A percentile compares a stretch with the other conserved stretches of the same genome.
Evolutionary conservation across 2,329 filamentous ascomycete species (phyloP).

Genomic region (Dactylellina leptospora): DNA sequence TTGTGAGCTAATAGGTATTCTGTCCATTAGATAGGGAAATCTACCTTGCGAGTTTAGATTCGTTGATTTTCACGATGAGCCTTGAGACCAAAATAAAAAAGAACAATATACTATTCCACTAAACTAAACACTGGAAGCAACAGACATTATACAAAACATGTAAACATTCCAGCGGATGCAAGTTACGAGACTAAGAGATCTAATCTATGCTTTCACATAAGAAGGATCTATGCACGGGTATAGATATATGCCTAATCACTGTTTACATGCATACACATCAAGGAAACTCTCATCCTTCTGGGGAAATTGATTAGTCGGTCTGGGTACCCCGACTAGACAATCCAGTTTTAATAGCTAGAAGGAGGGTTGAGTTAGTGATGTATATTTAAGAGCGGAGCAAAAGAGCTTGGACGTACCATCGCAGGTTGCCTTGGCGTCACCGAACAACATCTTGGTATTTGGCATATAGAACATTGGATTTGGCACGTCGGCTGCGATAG

Average conservation of each 20-base stretch:
- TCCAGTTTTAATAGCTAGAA: constrained; percentile 46
- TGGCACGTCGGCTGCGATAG: constrained; percentile 75
- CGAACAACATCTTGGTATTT: constrained; percentile 88
- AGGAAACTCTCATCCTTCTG: background rate
- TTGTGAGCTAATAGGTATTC: too few relatives aligned
- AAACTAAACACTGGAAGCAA: too few relatives aligned
- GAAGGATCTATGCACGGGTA: constrained; percentile 45
- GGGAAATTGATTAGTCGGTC: constrained; percentile 19
- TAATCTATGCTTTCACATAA: constrained; percentile 52
- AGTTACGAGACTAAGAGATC: constrained; percentile 31
- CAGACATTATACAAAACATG: background rate
- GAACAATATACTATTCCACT: too few relatives aligned
- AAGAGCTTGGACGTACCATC: constrained; percentile 65
- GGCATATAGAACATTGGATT: constrained; percentile 96
- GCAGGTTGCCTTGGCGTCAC: constrained; percentile 83
- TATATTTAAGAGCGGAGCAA: background rate
- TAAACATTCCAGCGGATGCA: constrained; percentile 3
- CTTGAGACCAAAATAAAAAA: too few relatives aligned
- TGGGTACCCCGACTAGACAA: constrained; percentile 45
- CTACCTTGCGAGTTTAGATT: too few relatives aligned
- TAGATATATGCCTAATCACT: constrained; percentile 33
- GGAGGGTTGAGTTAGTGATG: background rate
- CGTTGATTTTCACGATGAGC: too few relatives aligned
- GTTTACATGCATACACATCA: constrained; percentile 2
- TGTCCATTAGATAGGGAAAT: too few relatives aligned